A percentile compares a stretch with the other conserved stretches of the same genome.
Conservation (phyloP, 2,329 filamentous ascomycete genomes). For the Aspergillus sp. region DNA sequence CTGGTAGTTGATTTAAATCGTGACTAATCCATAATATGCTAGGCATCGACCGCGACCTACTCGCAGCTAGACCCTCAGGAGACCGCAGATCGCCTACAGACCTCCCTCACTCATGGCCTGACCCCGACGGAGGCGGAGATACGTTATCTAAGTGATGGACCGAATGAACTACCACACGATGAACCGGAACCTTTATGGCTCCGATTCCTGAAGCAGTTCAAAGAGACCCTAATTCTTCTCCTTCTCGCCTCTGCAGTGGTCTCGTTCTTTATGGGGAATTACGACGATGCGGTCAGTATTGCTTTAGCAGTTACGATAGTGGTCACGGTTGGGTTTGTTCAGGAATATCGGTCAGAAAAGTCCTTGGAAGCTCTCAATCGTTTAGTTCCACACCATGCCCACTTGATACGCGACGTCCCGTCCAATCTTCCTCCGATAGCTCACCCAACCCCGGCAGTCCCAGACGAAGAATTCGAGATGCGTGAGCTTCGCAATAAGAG, state of each 20-base stretch:
- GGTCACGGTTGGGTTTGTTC: constrained; percentile 91
- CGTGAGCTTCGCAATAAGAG: constrained; percentile 47
- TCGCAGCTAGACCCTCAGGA: constrained; percentile 73
- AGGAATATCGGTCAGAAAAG: constrained; percentile 97
- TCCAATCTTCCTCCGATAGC: constrained; percentile 22
- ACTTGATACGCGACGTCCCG: constrained; percentile 71
- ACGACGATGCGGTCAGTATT: constrained; percentile 93
- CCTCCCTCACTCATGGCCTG: constrained; percentile 80
- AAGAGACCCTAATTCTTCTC: constrained; percentile 91
- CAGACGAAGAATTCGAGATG: constrained; percentile 49
- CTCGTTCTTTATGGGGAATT: constrained; percentile 87
- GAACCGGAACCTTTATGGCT: constrained; percentile 92
- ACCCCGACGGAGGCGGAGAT: constrained; percentile 77
- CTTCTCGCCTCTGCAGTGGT: constrained; percentile 84
- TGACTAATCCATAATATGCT: constrained; percentile 9
- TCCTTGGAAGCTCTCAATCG: constrained; percentile 93
- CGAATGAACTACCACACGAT: constrained; percentile 93
- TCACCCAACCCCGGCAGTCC: constrained; percentile 18
- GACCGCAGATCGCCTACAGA: constrained; percentile 73
- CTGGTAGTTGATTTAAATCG: not conserved
- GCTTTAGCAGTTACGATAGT: constrained; percentile 95
- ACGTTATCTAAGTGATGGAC: constrained; percentile 76
- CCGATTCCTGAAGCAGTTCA: constrained; percentile 93
- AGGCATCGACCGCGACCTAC: constrained; percentile 51
- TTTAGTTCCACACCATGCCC: constrained; percentile 90